These are phyloP conservation scores for Pyricularia grisea DNA, from an alignment of 2,329 filamentous ascomycete species.

Conservation along the genomic window DNA sequence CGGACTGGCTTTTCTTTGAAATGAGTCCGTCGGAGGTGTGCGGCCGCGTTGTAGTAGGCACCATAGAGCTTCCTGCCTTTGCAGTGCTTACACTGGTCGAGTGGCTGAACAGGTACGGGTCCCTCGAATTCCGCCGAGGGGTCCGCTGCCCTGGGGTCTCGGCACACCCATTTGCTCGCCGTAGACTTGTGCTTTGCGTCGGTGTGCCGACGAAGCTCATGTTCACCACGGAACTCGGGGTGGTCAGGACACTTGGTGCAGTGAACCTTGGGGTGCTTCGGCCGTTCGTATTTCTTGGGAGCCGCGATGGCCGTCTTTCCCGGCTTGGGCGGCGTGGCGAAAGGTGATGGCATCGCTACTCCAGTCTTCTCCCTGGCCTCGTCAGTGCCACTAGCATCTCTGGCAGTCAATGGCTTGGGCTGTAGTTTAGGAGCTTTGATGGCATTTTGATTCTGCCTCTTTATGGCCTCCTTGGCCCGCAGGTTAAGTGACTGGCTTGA, in stretches of 20 bases:
- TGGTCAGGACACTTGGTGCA: constrained; percentile 64
- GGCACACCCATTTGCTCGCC: constrained; percentile 49
- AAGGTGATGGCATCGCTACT: constrained; percentile 8
- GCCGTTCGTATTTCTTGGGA: constrained; percentile 43
- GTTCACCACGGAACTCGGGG: constrained; percentile 73
- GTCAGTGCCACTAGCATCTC: background rate
- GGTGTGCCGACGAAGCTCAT: constrained; percentile 65
- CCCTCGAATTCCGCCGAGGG: constrained; percentile 29
- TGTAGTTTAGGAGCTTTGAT: constrained; percentile 22
- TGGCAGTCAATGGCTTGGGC: constrained; percentile 28
- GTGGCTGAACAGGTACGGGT: constrained; percentile 47
- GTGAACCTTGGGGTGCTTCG: constrained; percentile 60
- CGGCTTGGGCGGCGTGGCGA: constrained; percentile 18
- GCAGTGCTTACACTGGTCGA: constrained; percentile 79
- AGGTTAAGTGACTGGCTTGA: constrained; percentile 35
- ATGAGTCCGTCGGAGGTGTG: constrained; percentile 78
- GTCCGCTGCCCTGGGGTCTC: constrained; percentile 36
- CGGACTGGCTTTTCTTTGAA: constrained; percentile 59
- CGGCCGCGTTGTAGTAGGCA: constrained; percentile 90
- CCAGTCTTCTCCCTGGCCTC: constrained; percentile 17
- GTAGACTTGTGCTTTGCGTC: constrained; percentile 51
- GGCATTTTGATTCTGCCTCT: constrained; percentile 34
- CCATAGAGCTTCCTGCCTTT: constrained; percentile 69
- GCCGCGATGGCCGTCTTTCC: constrained; percentile 33
- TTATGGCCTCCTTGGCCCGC: constrained; percentile 37